Percentiles rank a stretch among this genome's conserved stretches.
phyloP scores from a whole-genome alignment of 345 rosid genomes.

The Heritiera littoralis region DNA sequence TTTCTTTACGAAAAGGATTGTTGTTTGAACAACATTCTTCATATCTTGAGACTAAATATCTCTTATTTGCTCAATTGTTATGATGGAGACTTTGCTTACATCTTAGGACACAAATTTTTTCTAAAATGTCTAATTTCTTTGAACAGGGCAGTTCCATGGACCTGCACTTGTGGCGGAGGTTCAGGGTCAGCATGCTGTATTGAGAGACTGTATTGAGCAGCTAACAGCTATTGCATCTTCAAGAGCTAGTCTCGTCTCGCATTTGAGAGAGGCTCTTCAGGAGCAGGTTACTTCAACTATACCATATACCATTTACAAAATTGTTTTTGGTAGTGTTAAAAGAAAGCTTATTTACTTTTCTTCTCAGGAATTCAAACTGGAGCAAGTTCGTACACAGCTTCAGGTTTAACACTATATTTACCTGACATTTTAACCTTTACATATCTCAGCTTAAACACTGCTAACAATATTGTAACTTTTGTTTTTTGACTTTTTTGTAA shows the following conservation, averaged over 20 bases:
- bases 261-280: conserved; percentile 77
- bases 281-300: conserved; percentile 66
- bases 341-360: conserved; percentile 28
- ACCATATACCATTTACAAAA: conserved; percentile 15
- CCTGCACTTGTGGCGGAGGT: conserved; percentile 62
- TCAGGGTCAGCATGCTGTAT: conserved; percentile 65
- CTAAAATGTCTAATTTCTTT: conserved; percentile 15
- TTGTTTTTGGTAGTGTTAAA: conserved; percentile 10
- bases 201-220: conserved; percentile 76
- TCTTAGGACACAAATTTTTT: neutral
- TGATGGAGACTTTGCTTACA: neutral
- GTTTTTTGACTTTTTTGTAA: neutral
- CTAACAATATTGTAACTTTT: neutral
- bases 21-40: neutral
- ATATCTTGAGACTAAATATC: neutral
- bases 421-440: neutral
- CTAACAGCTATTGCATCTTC: conserved; percentile 62
- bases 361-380: conserved; percentile 77
- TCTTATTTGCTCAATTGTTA: neutral
- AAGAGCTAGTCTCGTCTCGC: conserved; percentile 69
- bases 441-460: neutral
- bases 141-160: conserved; percentile 56
- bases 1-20: neutral
- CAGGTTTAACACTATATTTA: conserved; percentile 52
- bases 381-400: conserved; percentile 68